Percentiles rank a stretch among this genome's conserved stretches.
Conservation (phyloP, 108 stramenopile species). For the Cyclostephanos invisitatus region DNA sequence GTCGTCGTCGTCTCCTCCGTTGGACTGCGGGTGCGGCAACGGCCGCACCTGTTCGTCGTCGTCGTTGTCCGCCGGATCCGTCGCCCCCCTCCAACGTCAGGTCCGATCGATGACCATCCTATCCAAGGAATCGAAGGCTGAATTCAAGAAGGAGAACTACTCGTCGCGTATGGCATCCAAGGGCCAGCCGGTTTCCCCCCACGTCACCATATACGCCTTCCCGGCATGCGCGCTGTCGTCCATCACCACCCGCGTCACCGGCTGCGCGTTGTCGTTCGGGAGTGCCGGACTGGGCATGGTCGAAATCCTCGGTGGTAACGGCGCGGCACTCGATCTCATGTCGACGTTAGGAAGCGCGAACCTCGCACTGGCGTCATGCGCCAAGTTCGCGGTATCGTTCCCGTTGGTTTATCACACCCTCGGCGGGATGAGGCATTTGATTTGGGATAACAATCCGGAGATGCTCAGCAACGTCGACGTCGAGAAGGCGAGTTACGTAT, state of each 20-base stretch:
- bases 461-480: slow-evolving; percentile 68
- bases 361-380: slow-evolving; percentile 57
- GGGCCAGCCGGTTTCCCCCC: slow-evolving; percentile 91
- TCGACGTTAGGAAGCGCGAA: slow-evolving; percentile 40
- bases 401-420: slow-evolving; percentile 91
- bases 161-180: slow-evolving; percentile 77
- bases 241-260: slow-evolving; percentile 94
- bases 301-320: slow-evolving; percentile 77
- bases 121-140: slow-evolving; percentile 75
- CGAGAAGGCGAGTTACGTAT: slow-evolving; percentile 67
- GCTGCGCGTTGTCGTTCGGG: slow-evolving; percentile 81
- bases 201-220: slow-evolving; percentile 94
- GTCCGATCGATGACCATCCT: slow-evolving; percentile 72
- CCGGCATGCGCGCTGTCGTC: slow-evolving; percentile 86
- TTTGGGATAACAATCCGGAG: slow-evolving; percentile 79
- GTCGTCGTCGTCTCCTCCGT: background rate
- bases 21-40: background rate
- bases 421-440: slow-evolving; percentile 82
- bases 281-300: slow-evolving; percentile 73
- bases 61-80: background rate
- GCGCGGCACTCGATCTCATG: slow-evolving; percentile 77
- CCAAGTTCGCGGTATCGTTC: slow-evolving; percentile 89
- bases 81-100: slow-evolving; percentile 10
- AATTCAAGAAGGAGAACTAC: slow-evolving; percentile 90
- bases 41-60: slow-evolving; percentile 7